Evolutionary conservation across 129 eudicot species (phyloP), one percentile per base, ranked within the genome.

Genomic region (Pittosporum tobira): DNA sequence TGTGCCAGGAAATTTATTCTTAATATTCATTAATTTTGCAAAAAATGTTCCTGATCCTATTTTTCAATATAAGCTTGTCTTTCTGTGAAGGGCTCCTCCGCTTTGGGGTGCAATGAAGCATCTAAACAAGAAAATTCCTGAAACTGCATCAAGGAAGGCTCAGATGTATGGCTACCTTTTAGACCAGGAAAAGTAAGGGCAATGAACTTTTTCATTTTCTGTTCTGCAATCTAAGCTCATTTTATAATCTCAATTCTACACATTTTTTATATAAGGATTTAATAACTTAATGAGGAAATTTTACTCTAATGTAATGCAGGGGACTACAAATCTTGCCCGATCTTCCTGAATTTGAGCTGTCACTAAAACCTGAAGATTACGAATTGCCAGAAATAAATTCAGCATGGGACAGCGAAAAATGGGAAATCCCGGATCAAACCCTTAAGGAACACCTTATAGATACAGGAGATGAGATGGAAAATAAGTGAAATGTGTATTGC

Each of bases 41-140:
- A n/a, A n/a, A n/a, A n/a, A n/a, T n/a, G n/a, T n/a, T n/a, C n/a
- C n/a, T n/a, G n/a, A n/a, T n/a, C n/a, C n/a, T 28, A 8, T 52
- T 53, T 26, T 61, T 24, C 19, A 27, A 26, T 3, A 46, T 6
- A 15, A 13, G 27, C 3, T 51, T 23, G n/a, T 50, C 48, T 26
- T 26, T 57, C 56, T 26, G 8, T 61, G 5, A 50, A 91, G 98
- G 84, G 71, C 75, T 64, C 83, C 94, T 49, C 79, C 86, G 46
- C 81, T 81, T 21, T 81, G 96, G 96, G 96, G 99, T 62, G 85
- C 79, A 3, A 87, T 91, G 96, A 87, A 84, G 79, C 87, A 83
- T 77, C 73, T 91, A 51, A 71, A 77, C 46, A 88, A 83, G 66
- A 87, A 83, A 74, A 76, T 91, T 48, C 96, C 99, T 10, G 99